Conservation (phyloP, 768 basidiomycete genomes). For the Hemileccinum rubropunctum region DNA sequence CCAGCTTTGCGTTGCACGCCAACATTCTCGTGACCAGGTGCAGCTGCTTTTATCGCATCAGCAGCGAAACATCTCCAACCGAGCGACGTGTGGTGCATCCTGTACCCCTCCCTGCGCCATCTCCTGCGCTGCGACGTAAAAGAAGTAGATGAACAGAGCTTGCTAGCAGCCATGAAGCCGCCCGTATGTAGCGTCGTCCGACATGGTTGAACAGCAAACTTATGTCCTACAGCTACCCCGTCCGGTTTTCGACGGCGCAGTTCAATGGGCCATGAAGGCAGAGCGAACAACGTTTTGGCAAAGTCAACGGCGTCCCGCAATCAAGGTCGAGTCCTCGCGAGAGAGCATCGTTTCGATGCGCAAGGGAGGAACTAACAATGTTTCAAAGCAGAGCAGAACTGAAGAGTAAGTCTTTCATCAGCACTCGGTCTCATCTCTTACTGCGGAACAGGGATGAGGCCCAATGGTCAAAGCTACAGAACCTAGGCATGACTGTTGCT, state of each 20-base stretch:
- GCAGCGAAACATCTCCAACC: conserved; percentile 77
- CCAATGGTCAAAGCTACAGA: conserved; percentile 74
- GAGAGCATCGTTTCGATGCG: conserved; percentile 70
- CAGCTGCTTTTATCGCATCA: conserved; percentile 84
- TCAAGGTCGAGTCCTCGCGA: conserved; percentile 63
- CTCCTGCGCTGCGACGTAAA: conserved; percentile 82
- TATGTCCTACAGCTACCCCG: conserved; percentile 47
- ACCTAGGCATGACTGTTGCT: conserved; percentile 77
- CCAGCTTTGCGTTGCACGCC: not conserved
- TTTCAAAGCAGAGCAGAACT: conserved; percentile 49
- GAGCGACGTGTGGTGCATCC: conserved; percentile 95
- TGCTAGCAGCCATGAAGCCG: conserved; percentile 75
- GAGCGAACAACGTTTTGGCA: conserved; percentile 83
- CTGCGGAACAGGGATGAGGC: conserved; percentile 61
- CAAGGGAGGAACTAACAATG: conserved; percentile 42
- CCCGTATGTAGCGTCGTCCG: conserved; percentile 53
- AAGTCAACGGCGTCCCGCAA: conserved; percentile 41
- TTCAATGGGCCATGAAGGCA: conserved; percentile 85
- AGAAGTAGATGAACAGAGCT: conserved; percentile 65
- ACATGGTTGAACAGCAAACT: not conserved
- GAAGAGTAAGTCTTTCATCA: conserved; percentile 64
- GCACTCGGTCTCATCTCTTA: not conserved
- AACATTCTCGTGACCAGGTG: conserved; percentile 45
- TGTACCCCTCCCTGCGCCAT: conserved; percentile 88
- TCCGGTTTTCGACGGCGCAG: conserved; percentile 79